Percentiles rank a stretch among this genome's conserved stretches.
Conservation (phyloP, 2,329 filamentous ascomycete genomes). For the Botrytis elliptica region DNA sequence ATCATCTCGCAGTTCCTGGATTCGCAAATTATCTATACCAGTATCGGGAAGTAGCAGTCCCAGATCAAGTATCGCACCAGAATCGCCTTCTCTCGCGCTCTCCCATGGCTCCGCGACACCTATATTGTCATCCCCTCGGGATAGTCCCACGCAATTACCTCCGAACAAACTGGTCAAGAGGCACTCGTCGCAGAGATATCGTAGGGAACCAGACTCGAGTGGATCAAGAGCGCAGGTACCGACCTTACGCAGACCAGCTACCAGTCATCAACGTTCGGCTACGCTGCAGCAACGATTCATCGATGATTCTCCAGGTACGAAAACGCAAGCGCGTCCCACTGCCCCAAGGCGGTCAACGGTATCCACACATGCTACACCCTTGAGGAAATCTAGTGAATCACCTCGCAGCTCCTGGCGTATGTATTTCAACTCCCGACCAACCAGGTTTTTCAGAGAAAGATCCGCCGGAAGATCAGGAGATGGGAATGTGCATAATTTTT, state of each 20-base stretch:
- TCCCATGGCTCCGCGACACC: conserved; percentile 67
- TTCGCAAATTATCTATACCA: conserved; percentile 68
- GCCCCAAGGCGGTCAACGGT: conserved; percentile 24
- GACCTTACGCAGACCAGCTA: conserved; percentile 69
- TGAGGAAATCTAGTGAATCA: conserved; percentile 29
- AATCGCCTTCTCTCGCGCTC: conserved; percentile 63
- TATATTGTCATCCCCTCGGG: conserved; percentile 48
- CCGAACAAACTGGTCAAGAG: conserved; percentile 80
- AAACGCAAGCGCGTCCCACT: conserved; percentile 24
- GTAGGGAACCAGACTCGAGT: conserved; percentile 45
- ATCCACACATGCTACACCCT: conserved; percentile 24
- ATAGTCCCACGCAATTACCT: conserved; percentile 47
- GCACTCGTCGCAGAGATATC: conserved; percentile 54
- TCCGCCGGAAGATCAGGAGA: conserved; percentile 33
- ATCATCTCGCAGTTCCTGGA: conserved; percentile 68
- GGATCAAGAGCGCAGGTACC: conserved; percentile 61
- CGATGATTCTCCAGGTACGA: conserved; percentile 30
- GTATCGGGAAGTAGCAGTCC: conserved; percentile 62
- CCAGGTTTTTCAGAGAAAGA: conserved; percentile 36
- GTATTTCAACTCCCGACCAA: conserved; percentile 38
- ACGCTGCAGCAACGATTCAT: conserved; percentile 57
- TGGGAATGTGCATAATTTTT: conserved; percentile 29
- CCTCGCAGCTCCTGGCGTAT: conserved; percentile 34
- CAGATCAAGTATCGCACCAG: conserved; percentile 62
- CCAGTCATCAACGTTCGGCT: conserved; percentile 74